Evolutionary conservation across 805 yeast species (phyloP), one percentile per base, ranked within the genome.

Genomic region (Lipomyces chichibuensis): DNA sequence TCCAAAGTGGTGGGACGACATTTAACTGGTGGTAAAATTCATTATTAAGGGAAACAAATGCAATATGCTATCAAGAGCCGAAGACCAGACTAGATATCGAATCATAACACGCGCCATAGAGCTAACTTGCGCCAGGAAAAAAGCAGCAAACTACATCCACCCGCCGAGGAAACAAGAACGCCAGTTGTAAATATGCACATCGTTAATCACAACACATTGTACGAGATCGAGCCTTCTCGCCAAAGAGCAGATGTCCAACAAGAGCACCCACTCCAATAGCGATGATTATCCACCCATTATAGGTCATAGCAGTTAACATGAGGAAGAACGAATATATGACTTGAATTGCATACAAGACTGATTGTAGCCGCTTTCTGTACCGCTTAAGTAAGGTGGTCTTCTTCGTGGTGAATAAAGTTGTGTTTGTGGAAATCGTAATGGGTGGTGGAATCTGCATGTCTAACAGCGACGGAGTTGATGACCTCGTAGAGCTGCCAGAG

Each of bases 241-340:
- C 57, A 29, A 58, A 66, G 14, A 39, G 5, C 49, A 32, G 35
- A 52, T 87, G 82, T 0, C 96, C 96, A 39, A 85, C 29, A 14
- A 81, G 82, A 1, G 95, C 95, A 2, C 96, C 96, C 1, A 83
- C 69, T 0, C 86, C 87, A 14, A 89, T 89, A 1, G 93, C 86
- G 8, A 85, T 51, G 92, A 90, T 89, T 49, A 87, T 83, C 92
- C 92, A 91, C n/a, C 94, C 90, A 75, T 74, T 37, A 11, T 37
- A n/a, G 3, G 46, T 35, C n/a, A 57, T 23, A 14, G 27, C 27
- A 32, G 67, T 75, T 54, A 65, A 73, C 79, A 77, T 77, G 54
- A 77, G 63, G 62, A 77, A 70, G 74, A 89, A 88, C 5, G 92
- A 87, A 73, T 86, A 88, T 0, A 88, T 88, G 3, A 88, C 90